phyloP scores from a whole-genome alignment of 1,284 basidiomycete species.

The Inonotus obliquus region DNA sequence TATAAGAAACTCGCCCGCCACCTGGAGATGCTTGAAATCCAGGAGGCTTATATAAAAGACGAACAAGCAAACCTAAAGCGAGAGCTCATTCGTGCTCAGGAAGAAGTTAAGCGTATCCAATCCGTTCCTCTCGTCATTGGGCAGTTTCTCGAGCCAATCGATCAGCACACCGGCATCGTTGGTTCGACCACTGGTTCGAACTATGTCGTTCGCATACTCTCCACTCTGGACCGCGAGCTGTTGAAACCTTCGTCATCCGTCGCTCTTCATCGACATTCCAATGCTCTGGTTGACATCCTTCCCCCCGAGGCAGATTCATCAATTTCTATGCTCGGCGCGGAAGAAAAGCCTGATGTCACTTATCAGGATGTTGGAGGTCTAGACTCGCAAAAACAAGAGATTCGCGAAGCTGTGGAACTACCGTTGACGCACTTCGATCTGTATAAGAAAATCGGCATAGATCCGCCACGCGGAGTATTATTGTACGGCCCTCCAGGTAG shows the following conservation, averaged over 20 bases:
- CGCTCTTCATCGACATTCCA: conserved; percentile 97
- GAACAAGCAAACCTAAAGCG: conserved; percentile 98
- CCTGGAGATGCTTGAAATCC: conserved; percentile 90
- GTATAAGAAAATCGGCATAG: conserved; percentile 99
- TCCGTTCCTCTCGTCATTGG: conserved; percentile 99
- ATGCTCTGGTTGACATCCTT: conserved; percentile 96
- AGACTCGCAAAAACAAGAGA: conserved; percentile 99
- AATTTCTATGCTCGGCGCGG: conserved; percentile 89
- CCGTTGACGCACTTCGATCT: conserved; percentile 98
- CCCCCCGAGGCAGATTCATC: conserved; percentile 98
- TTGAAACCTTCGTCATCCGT: conserved; percentile 97
- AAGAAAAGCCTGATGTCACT: conserved; percentile 90
- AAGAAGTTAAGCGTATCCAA: conserved; percentile 99
- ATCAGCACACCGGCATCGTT: conserved; percentile 96
- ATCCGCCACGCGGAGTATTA: conserved; percentile 92
- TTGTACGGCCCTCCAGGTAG: conserved; percentile 90
- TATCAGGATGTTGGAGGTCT: conserved; percentile 95
- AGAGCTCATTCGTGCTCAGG: conserved; percentile 96
- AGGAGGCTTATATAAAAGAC: conserved; percentile 98
- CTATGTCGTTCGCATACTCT: conserved; percentile 97
- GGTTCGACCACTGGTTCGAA: conserved; percentile 98
- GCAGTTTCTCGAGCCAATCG: conserved; percentile 98
- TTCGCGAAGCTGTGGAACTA: conserved; percentile 96
- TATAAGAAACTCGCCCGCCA: conserved; percentile 94
- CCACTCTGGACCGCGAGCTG: conserved; percentile 95